These are phyloP conservation scores for Ceratocystis diversiconidia DNA, from an alignment of 2,329 filamentous ascomycete genomes.

Conservation along the genomic window DNA sequence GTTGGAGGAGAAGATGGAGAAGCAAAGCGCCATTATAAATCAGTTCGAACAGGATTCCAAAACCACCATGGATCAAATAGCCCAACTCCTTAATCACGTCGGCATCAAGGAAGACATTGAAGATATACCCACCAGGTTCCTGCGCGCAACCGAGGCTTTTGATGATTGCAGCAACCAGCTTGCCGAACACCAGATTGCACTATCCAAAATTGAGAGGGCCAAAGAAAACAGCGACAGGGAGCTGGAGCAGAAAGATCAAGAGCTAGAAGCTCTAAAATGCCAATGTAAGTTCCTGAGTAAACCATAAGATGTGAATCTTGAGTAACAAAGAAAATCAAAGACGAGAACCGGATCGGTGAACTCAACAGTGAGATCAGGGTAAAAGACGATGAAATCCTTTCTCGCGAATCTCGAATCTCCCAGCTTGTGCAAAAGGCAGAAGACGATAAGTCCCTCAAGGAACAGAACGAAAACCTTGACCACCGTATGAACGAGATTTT, in stretches of 20 bases:
- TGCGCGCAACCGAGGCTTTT: neutral
- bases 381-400: slow-evolving; percentile 6
- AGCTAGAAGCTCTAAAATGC: neutral
- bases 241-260: neutral
- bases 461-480: slow-evolving; percentile 4
- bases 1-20: neutral
- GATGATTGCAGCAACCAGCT: neutral
- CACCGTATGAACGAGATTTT: neutral
- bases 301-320: too few species aligned
- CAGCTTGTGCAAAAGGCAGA: slow-evolving; percentile 10
- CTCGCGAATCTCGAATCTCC: neutral
- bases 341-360: neutral
- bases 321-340: slow-evolving; percentile 5
- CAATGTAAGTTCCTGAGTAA: slow-evolving; percentile 2
- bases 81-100: neutral
- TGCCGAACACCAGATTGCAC: neutral
- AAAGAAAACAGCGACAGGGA: neutral
- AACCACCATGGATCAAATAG: neutral
- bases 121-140: neutral
- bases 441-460: neutral
- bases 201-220: slow-evolving; percentile 1
- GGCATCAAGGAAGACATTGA: neutral
- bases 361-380: slow-evolving; percentile 5
- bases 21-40: neutral
- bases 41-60: slow-evolving; percentile 2